Conservation (phyloP, 78 protist genomes). For the Bigelowiella natans region DNA sequence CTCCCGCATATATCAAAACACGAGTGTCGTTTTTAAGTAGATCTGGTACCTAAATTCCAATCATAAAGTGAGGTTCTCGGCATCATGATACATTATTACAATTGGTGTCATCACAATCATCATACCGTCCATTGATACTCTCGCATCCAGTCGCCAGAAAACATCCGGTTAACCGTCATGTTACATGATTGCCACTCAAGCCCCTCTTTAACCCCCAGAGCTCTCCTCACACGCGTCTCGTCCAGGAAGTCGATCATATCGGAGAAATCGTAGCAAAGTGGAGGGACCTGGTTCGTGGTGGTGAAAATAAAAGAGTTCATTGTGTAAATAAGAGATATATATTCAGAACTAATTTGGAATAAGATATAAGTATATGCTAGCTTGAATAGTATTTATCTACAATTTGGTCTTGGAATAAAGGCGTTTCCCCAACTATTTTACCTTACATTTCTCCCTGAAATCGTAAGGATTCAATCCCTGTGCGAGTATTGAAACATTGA, state of each 20-base stretch:
- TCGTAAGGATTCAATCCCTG: slow-evolving; percentile 30
- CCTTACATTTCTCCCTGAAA: slow-evolving; percentile 28
- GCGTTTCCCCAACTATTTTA: no score
- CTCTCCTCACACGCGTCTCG: not conserved
- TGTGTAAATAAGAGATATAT: no score
- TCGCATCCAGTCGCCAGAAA: slow-evolving; percentile 22
- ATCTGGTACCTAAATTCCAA: no score
- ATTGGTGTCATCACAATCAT: not conserved
- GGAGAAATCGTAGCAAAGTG: slow-evolving; percentile 68
- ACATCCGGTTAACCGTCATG: not conserved
- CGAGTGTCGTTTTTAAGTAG: slow-evolving; percentile 16
- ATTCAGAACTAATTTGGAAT: no score
- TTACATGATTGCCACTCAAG: slow-evolving; percentile 32
- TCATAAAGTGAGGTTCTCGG: no score
- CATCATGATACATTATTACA: no score
- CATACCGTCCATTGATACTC: not conserved
- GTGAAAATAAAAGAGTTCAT: no score
- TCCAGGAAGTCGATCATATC: not conserved
- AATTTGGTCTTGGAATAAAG: no score
- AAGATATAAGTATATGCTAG: no score
- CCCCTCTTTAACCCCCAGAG: slow-evolving; percentile 6
- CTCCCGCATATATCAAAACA: slow-evolving; percentile 44
- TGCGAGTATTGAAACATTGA: no score
- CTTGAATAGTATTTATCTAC: no score
- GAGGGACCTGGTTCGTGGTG: slow-evolving; percentile 14